Conservation (phyloP, 2,329 filamentous ascomycete species). For the Podosphaera xanthii region DNA sequence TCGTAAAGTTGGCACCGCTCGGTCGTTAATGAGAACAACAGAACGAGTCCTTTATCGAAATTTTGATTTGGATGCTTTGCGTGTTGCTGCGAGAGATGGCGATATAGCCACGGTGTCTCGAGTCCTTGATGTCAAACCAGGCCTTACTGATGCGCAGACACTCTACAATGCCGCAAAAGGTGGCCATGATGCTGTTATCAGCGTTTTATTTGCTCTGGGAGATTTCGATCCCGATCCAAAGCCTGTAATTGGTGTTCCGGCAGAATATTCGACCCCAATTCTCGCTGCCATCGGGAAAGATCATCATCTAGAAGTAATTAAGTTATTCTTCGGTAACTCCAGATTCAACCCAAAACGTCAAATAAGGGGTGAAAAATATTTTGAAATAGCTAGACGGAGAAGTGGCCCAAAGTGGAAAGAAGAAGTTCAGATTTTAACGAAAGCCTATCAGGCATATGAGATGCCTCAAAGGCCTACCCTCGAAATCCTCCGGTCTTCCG, state of each 20-base stretch:
- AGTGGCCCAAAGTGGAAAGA: conserved; percentile 77
- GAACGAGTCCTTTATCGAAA: conserved; percentile 38
- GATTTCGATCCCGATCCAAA: conserved; percentile 44
- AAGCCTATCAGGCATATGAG: conserved; percentile 44
- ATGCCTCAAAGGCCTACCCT: conserved; percentile 24
- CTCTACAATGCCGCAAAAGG: conserved; percentile 81
- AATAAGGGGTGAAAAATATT: conserved; percentile 59
- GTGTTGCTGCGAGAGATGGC: conserved; percentile 30
- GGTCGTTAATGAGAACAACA: conserved; percentile 40
- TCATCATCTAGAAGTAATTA: conserved; percentile 71
- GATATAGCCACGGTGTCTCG: conserved; percentile 38
- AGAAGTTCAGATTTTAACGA: conserved; percentile 61
- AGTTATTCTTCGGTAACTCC: conserved; percentile 52
- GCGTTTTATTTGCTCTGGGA: conserved; percentile 24
- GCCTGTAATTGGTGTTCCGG: conserved; percentile 29
- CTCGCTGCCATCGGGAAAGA: conserved; percentile 78
- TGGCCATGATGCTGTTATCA: conserved; percentile 43
- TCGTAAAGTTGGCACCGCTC: conserved; percentile 19
- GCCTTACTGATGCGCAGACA: conserved; percentile 54
- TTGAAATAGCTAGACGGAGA: conserved; percentile 62
- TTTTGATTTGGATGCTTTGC: conserved; percentile 4
- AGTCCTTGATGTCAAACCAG: conserved; percentile 31
- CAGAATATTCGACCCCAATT: conserved; percentile 74
- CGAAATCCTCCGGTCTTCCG: conserved; percentile 28
- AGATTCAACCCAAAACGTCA: conserved; percentile 61